phyloP scores from a whole-genome alignment of 257 asterid genomes.

The Echites panduratus region DNA sequence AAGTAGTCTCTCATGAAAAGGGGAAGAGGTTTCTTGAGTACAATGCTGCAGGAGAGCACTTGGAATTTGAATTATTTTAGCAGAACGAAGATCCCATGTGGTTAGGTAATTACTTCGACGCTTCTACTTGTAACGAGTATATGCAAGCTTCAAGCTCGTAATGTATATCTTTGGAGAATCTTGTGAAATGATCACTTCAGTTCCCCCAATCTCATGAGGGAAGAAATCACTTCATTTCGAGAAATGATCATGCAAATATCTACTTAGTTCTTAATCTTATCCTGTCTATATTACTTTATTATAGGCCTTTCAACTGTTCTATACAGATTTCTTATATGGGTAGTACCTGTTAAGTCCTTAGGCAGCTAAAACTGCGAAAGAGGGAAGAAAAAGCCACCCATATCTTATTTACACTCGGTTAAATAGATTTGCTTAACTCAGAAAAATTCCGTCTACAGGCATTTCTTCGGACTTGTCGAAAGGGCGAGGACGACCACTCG shows the following conservation, averaged over 20 bases:
- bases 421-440: too few species aligned
- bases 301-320: too few species aligned
- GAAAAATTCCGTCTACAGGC: not conserved
- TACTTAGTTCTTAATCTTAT: not conserved
- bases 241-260: not conserved
- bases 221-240: not conserved
- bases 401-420: too few species aligned
- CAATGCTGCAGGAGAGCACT: constrained; percentile 36
- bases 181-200: not conserved
- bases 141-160: not conserved
- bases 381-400: not conserved
- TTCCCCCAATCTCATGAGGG: not conserved
- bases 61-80: constrained; percentile 71
- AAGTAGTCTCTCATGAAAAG: constrained; percentile 19
- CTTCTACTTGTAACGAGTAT: constrained; percentile 11
- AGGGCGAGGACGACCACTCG: not conserved
- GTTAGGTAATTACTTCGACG: constrained; percentile 10
- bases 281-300: not conserved
- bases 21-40: constrained; percentile 37
- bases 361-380: not conserved
- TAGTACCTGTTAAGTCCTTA: too few species aligned
- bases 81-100: constrained; percentile 8
- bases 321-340: too few species aligned
- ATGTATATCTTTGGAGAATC: constrained; percentile 8
- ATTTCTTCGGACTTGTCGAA: not conserved